Evolutionary conservation across 192 early-diverging fungal species (phyloP).

Genomic region (Linderina pennispora): DNA sequence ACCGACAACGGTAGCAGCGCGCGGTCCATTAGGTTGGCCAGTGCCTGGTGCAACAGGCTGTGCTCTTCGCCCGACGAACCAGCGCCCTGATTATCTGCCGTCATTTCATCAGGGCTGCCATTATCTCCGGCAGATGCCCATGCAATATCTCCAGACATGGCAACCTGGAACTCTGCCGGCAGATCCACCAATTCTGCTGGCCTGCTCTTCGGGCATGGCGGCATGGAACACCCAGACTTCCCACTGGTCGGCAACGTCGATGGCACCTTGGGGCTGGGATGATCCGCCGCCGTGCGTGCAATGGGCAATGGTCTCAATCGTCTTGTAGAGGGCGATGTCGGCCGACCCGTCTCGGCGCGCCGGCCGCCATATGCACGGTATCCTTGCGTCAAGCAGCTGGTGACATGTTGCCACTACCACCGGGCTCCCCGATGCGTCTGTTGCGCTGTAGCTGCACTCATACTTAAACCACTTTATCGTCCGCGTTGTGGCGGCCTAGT

Average conservation of each 20-base stretch:
- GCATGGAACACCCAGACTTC: constrained; percentile 24
- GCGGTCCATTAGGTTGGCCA: constrained; percentile 35
- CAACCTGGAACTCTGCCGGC: constrained; percentile 26
- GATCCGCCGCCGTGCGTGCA: too few relatives aligned
- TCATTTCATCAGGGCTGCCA: too few relatives aligned
- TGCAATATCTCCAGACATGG: too few relatives aligned
- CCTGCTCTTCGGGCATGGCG: not conserved
- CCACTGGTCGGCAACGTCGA: constrained; percentile 15
- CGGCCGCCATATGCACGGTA: constrained; percentile 38
- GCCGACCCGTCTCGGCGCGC: too few relatives aligned
- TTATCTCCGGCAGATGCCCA: too few relatives aligned
- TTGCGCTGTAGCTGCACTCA: constrained; percentile 9
- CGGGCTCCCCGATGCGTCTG: not conserved
- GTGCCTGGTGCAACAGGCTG: constrained; percentile 18
- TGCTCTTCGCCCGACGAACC: not conserved
- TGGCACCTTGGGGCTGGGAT: not conserved
- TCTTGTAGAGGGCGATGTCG: too few relatives aligned
- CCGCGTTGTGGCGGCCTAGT: constrained; percentile 19
- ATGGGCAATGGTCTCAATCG: not conserved
- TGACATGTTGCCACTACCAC: constrained; percentile 24
- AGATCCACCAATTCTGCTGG: constrained; percentile 4
- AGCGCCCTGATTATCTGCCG: too few relatives aligned
- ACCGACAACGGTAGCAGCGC: constrained; percentile 37
- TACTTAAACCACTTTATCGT: constrained; percentile 39
- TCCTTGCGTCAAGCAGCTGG: constrained; percentile 22